Conservation (phyloP, 805 yeast species). For the Wickerhamiella vanderwaltii region DNA sequence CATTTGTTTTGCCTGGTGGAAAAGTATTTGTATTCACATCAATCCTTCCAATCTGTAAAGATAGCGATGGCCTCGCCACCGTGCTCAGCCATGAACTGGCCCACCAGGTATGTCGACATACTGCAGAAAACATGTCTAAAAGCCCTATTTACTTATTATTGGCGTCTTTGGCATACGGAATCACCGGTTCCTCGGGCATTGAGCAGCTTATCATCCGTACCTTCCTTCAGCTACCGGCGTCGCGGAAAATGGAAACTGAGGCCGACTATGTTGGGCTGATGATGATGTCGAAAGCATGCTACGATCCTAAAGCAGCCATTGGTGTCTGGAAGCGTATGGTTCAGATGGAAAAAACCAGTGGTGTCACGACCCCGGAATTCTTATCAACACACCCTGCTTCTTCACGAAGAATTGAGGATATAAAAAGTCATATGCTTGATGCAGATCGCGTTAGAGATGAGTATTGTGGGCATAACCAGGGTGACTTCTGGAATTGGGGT, state of each 20-base stretch:
- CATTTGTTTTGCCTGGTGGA: slow-evolving; percentile 92
- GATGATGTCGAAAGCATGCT: slow-evolving; percentile 86
- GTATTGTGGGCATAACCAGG: slow-evolving; percentile 2
- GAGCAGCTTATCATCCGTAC: slow-evolving; percentile 44
- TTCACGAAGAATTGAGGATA: slow-evolving; percentile 53
- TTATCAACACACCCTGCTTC: slow-evolving; percentile 86
- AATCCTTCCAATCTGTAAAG: slow-evolving; percentile 61
- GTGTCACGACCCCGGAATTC: slow-evolving; percentile 42
- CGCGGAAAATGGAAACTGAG: slow-evolving; percentile 88
- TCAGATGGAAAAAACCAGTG: slow-evolving; percentile 30
- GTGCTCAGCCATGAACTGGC: slow-evolving; percentile 88
- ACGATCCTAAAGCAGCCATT: slow-evolving; percentile 60
- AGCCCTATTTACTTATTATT: slow-evolving; percentile 57
- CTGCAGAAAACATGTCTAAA: slow-evolving; percentile 67
- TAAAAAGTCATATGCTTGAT: slow-evolving; percentile 49
- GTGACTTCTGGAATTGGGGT: not conserved
- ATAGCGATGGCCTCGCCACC: slow-evolving; percentile 91
- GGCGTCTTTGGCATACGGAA: slow-evolving; percentile 41
- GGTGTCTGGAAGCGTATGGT: slow-evolving; percentile 77
- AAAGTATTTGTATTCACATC: slow-evolving; percentile 81
- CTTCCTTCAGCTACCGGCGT: slow-evolving; percentile 63
- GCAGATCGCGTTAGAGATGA: slow-evolving; percentile 19
- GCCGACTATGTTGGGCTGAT: slow-evolving; percentile 91
- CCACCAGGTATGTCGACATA: slow-evolving; percentile 87
- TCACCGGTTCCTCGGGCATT: slow-evolving; percentile 48